Conservation (phyloP, 352 stramenopile genomes). For the Peronosclerospora sorghi region DNA sequence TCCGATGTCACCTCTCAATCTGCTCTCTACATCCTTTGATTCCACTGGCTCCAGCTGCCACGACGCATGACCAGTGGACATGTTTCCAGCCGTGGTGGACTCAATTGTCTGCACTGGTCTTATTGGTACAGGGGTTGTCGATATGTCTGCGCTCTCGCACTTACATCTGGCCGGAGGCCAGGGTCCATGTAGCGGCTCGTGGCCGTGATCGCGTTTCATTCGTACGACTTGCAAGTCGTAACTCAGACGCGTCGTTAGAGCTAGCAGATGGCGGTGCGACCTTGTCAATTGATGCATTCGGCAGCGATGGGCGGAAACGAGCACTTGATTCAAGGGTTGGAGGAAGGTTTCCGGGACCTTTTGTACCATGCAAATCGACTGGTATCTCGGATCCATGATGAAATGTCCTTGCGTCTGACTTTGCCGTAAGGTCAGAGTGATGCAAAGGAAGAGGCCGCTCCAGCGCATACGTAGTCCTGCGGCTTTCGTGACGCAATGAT, state of each 20-base stretch:
- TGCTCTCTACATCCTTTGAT: not conserved
- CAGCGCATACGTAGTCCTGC: conserved; percentile 11
- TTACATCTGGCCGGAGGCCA: conserved; percentile 7
- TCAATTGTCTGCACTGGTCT: conserved; percentile 5
- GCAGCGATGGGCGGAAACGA: not conserved
- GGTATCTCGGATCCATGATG: conserved; percentile 1
- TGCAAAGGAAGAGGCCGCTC: conserved; percentile 3
- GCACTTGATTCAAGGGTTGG: not conserved
- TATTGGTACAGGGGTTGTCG: not conserved
- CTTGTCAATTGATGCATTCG: conserved; percentile 5
- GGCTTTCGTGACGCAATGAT: conserved; percentile 18
- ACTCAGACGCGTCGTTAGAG: conserved; percentile 4
- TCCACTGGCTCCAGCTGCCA: conserved; percentile 8
- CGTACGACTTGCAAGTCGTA: conserved; percentile 10
- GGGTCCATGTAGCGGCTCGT: conserved; percentile 4
- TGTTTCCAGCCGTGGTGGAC: not conserved
- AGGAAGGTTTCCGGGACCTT: not conserved
- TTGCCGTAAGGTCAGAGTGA: conserved; percentile 7
- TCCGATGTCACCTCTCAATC: not conserved
- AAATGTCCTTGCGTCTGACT: not conserved
- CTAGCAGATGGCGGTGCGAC: conserved; percentile 9
- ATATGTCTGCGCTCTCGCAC: conserved; percentile 6
- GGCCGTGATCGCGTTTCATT: not conserved
- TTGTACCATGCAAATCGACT: not conserved
- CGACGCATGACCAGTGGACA: conserved; percentile 1